Conservation (phyloP, 2,329 filamentous ascomycete species). For the Arachnomyces sp. region DNA sequence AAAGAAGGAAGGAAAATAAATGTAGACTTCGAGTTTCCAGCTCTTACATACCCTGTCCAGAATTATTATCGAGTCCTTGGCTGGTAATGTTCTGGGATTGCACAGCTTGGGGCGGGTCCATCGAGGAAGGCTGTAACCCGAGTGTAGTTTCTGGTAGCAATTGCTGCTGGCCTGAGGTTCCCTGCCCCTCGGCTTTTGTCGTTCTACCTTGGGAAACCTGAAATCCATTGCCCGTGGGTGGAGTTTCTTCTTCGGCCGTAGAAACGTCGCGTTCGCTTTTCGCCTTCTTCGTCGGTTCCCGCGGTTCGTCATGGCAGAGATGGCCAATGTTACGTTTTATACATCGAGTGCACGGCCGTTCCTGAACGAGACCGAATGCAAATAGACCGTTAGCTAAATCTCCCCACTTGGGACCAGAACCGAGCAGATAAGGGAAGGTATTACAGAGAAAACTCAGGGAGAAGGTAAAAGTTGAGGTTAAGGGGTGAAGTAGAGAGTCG, state of each 20-base stretch:
- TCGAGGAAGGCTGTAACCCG: constrained; percentile 42
- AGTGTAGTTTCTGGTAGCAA: constrained; percentile 34
- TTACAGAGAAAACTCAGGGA: constrained; percentile 1
- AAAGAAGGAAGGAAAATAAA: constrained; percentile 8
- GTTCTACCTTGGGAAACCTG: constrained; percentile 39
- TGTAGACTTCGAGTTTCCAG: background rate
- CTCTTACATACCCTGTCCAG: constrained; percentile 62
- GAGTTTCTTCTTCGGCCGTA: constrained; percentile 51
- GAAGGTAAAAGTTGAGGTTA: constrained; percentile 16
- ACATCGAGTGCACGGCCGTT: constrained; percentile 92
- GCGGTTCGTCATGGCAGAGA: constrained; percentile 93
- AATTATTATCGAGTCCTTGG: constrained; percentile 55
- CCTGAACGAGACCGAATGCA: constrained; percentile 47
- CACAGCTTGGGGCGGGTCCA: constrained; percentile 53
- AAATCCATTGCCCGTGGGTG: constrained; percentile 35
- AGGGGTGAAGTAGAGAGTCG: constrained; percentile 26
- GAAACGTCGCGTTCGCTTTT: constrained; percentile 57
- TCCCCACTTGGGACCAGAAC: constrained; percentile 3
- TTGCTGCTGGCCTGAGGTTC: constrained; percentile 40
- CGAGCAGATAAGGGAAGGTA: constrained; percentile 2
- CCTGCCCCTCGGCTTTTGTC: constrained; percentile 50
- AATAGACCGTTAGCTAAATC: constrained; percentile 11
- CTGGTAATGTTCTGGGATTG: constrained; percentile 55
- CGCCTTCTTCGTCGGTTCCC: constrained; percentile 74
- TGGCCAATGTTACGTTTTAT: constrained; percentile 98